These are phyloP conservation scores for Rhododendron ferrugineum DNA, from an alignment of 148 eudicot genomes.

Conservation along the genomic window DNA sequence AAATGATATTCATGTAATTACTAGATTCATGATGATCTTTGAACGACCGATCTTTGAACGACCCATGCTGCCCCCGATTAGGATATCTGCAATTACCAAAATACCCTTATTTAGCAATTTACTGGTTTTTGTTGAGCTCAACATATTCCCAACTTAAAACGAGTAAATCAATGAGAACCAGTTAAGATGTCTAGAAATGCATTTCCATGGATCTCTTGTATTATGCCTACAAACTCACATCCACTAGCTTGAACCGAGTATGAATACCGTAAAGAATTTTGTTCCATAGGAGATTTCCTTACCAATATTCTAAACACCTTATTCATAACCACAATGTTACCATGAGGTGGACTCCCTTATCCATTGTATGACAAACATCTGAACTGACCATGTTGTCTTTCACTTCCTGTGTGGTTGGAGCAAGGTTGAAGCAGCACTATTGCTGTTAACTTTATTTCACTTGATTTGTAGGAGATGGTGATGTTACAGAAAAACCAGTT, in stretches of 20 bases:
- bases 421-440: not conserved
- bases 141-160: not conserved
- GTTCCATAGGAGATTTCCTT: not conserved
- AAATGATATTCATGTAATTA: not conserved
- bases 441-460: not conserved
- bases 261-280: not conserved
- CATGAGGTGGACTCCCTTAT: not conserved
- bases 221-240: not conserved
- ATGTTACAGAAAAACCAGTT: slow-evolving; percentile 74
- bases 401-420: not conserved
- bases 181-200: not conserved
- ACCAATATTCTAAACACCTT: not conserved
- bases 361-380: not conserved
- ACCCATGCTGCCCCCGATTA: not conserved
- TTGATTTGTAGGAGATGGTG: slow-evolving; percentile 65
- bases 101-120: not conserved
- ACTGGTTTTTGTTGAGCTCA: not conserved
- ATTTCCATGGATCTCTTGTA: not conserved
- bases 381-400: not conserved
- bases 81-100: not conserved
- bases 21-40: too few relatives aligned
- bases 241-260: not conserved
- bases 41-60: not conserved
- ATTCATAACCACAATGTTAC: not conserved
- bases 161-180: not conserved